Evolutionary conservation across 2,329 filamentous ascomycete genomes (phyloP).

Genomic region (Penicillium aurantiogriseum): DNA sequence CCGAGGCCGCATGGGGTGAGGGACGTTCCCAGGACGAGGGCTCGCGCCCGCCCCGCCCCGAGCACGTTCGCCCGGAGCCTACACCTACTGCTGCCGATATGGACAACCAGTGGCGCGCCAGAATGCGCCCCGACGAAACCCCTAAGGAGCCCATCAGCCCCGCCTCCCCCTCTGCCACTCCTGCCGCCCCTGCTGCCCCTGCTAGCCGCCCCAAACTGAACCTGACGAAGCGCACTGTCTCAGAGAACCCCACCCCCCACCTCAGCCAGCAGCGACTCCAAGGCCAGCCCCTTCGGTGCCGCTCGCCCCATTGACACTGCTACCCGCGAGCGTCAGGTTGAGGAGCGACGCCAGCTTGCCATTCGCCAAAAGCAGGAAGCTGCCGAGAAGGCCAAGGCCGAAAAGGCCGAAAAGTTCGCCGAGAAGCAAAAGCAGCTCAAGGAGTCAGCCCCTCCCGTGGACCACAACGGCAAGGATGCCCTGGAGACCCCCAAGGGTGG

Average conservation of each 20-base stretch:
- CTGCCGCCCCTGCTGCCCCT: constrained; percentile 60
- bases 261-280: constrained; percentile 60
- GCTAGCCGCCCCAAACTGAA: constrained; percentile 77
- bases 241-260: constrained; percentile 62
- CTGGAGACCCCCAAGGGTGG: constrained; percentile 44
- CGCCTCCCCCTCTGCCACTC: constrained; percentile 66
- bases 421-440: constrained; percentile 57
- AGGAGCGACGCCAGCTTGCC: constrained; percentile 76
- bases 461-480: constrained; percentile 43
- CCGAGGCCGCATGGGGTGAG: constrained; percentile 74
- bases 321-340: constrained; percentile 81
- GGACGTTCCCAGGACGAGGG: constrained; percentile 65
- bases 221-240: constrained; percentile 85
- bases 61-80: constrained; percentile 63
- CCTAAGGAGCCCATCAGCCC: constrained; percentile 72
- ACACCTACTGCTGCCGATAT: constrained; percentile 83
- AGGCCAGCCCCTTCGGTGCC: constrained; percentile 90
- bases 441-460: constrained; percentile 33
- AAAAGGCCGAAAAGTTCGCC: constrained; percentile 60
- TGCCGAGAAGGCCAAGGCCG: constrained; percentile 79
- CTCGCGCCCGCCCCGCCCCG: constrained; percentile 74
- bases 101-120: constrained; percentile 88
- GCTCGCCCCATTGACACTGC: constrained; percentile 93
- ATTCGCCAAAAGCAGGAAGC: constrained; percentile 81
- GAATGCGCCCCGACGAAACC: constrained; percentile 82